Base-by-base conservation (phyloP, 305 asterid genomes). In the Fraxinus nigra region DNA sequence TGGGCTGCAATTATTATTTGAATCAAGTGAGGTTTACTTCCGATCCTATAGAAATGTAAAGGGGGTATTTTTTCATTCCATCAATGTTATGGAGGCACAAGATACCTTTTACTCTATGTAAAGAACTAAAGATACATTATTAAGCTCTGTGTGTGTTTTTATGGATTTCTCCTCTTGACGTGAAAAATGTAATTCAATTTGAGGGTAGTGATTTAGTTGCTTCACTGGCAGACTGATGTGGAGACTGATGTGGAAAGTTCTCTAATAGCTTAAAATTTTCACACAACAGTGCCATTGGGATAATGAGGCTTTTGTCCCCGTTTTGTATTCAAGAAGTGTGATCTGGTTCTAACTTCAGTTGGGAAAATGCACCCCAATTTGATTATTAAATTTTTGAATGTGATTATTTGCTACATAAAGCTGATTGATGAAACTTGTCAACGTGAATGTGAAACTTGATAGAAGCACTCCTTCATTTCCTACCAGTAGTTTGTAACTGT, bases 41-140 rank as follows among this genome's bases (percentile, higher is more conserved):
- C 88, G 89, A 59, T 84, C 75, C 76, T 93, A 93, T 77, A 56
- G 65, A n/a, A 92, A 92, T 69, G 97, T 90, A 83, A 87, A 90
- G 74, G 92, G 90, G 93, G 93, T 91, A 81, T 14, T 10, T 75
- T 79, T 54, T 67, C 5, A 18, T 38, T 67, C 77, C 34, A 13
- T 76, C 69, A 3, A 30, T 43, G 20, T 34, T 35, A 28, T 1
- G 9, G 46, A 2, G 10, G 51, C 26, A n/a, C 18, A 20, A 28
- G 73, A 72, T 20, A 9, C 4, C 32, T 30, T 35, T 13, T 13
- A 13, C 56, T 46, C 65, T 70, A 30, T 22, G 38, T 5, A 26
- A 73, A 24, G 26, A 24, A 24, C 26, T 24, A 24, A 24, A 78
- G 59, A 69, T 22, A 35, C 20, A 32, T 16, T 43, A 32, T 40